phyloP scores from a whole-genome alignment of 2,329 filamentous ascomycete genomes.

The Coniosporium tulheliwenetii region DNA sequence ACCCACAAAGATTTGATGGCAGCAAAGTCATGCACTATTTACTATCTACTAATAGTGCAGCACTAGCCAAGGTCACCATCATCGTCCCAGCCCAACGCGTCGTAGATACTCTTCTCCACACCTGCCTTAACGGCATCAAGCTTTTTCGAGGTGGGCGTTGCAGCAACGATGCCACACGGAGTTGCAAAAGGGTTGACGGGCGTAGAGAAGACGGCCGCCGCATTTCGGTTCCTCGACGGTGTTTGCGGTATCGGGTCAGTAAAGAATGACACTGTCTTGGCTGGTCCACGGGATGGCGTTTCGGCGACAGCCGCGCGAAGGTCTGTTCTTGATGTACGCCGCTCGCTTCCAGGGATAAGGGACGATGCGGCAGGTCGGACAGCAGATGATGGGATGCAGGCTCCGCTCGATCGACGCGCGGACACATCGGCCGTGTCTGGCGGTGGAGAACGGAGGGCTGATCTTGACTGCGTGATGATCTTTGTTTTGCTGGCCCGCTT shows the following conservation, averaged over 20 bases:
- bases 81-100: conserved; percentile 30
- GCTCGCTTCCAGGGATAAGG: conserved; percentile 2
- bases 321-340: background rate
- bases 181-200: background rate
- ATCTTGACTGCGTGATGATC: conserved; percentile 13
- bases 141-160: conserved; percentile 5
- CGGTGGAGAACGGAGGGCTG: conserved; percentile 12
- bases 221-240: conserved; percentile 1
- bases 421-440: conserved; percentile 6
- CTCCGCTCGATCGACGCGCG: conserved; percentile 9
- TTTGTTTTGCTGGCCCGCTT: conserved; percentile 17
- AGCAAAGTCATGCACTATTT: too few species aligned
- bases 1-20: too few species aligned
- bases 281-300: conserved; percentile 25
- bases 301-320: conserved; percentile 16
- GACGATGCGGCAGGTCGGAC: conserved; percentile 13
- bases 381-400: conserved; percentile 24
- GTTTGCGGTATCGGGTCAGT: conserved; percentile 3
- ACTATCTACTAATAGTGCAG: too few species aligned
- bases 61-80: conserved; percentile 12
- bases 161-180: background rate
- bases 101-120: conserved; percentile 20
- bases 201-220: background rate
- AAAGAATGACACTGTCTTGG: conserved; percentile 8
- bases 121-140: conserved; percentile 1